Base-by-base conservation (phyloP, 202 grass and related monocot genomes). In the Musa balbisiana region DNA sequence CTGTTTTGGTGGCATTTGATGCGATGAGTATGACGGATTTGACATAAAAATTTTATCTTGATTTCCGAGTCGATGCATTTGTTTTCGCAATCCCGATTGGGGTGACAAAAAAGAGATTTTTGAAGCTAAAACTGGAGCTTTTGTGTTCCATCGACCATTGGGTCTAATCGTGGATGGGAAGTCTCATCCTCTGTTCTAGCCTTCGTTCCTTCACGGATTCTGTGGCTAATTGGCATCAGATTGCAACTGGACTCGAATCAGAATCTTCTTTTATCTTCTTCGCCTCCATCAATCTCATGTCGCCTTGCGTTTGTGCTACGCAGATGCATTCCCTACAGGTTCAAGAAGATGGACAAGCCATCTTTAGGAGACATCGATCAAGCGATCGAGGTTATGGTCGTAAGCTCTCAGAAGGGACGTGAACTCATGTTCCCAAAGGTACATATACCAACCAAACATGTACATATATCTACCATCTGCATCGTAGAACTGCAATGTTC, bases 341-440 rank as follows among this genome's bases (percentile, higher is more conserved):
- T 87, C 1, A 78, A 78, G 67, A 59, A 70, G 71, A 59, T 68
- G 43, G 79, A 67, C 43, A 62, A 26, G 13, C 43, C 52, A 8
- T 64, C 64, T 3, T 65, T 25, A 14, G 62, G 54, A 63, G 73
- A 71, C 63, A 64, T 76, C 64, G 82, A 76, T 69, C 64, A 83
- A 55, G 70, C 80, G 73, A 62, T 97, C 11, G 81, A 97, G 80
- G 90, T 97, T 29, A 82, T 97, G 23, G 93, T 93, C 55, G 93
- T 97, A 84, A 93, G 70, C 58, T 97, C 93, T 55, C 93, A 93
- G 82, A 97, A 97, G 84, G 93, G 93, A 43, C 88, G 89, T 67
- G 93, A 91, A 72, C 92, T 97, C 90, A 97, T 97, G 90, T 97
- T 97, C 81, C 93, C 93, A 73, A 97, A 97, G 92, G 82, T 84